Evolutionary conservation across 2,329 filamentous ascomycete species (phyloP), one percentile per base, ranked within the genome.

Genomic region (Colletotrichum simmondsii): DNA sequence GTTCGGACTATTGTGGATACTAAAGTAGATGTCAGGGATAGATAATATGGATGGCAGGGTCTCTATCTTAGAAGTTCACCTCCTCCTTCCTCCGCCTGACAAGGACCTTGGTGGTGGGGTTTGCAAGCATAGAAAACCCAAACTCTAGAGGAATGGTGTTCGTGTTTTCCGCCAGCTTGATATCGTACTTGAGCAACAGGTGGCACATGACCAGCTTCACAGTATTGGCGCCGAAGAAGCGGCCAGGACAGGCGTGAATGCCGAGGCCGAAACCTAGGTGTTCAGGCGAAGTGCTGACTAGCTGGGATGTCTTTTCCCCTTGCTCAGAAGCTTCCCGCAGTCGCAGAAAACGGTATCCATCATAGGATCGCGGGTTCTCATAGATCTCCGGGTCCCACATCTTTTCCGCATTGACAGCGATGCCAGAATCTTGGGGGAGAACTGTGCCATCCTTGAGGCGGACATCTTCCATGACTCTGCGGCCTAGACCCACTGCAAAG

Each of bases 221-320:
- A 75, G 85, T 80, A 59, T 83, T 82, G 2, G 78, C 79, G 0
- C 83, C 84, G 74, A 85, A 85, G 76, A 85, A 85, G 1, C 84
- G 76, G 0, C 84, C 84, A 0, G 84, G 85, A 49, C 84, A 86
- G 0, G 84, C 81, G 60, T 85, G 82, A 5, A 75, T 76, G 0
- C 85, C 84, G 63, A 85, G 78, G 0, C 85, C 84, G 67, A 86
- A 87, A 0, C 74, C 77, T 8, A 83, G 68, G 32, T 79, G 78
- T 2, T 81, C 78, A 1, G 77, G 68, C 2, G 76, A 76, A 0
- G 81, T 83, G 12, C 78, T 80, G 8, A 83, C 82, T 42, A 82
- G 79, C 66, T 84, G 81, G 12, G 78, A 76, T 5, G 74, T 57
- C 64, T 77, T 76, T 60, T 78, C 75, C 3, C 74, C 77, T 6